Evolutionary conservation across 169 alveolate genomes (phyloP), one percentile per base, ranked within the genome.

Genomic region (Cystoisospora suis): DNA sequence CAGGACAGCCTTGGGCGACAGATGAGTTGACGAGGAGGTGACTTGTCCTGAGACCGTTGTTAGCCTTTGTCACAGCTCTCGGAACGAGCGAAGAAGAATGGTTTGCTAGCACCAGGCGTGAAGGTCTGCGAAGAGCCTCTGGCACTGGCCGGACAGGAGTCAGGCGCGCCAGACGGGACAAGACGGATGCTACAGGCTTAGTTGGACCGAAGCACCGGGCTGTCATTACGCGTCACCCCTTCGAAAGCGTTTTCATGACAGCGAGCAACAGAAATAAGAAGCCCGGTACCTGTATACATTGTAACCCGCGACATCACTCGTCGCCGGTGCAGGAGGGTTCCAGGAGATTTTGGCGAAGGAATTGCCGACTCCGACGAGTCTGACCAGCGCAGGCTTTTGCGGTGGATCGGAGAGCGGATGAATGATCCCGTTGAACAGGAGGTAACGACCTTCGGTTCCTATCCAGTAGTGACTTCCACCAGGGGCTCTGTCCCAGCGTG

Each of bases 401-500:
- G 89, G 89, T 17, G 89, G 89, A 23, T 58, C 79, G 17, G 44
- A 42, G 3, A 81, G 79, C 34, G 47, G 38, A 23, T 58, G 89
- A 58, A 81, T 32, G 0, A 3, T 20, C 36, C 89, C 89, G 1
- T 32, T 56, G 56, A 56, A 44, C 53, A 81, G 79, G 40, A 40
- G 49, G 58, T 81, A 81, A 9, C 58, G 40, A 17, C 89, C 89
- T 81, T n/a, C 56, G 4, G 59, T 34, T 6, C 79, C 89, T 17
- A 59, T 40, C 34, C 69, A 56, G 79, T 81, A 81, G 29, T 81
- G 89, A 36, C 42, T 34, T 17, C 79, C 53, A 3, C 89, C 59
- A 5, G 75, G 89, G 4, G 79, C 79, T 42, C 58, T 81, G 79
- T 81, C 89, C 89, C 89, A 81, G 20, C 79, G n/a, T 20, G 34